These are phyloP conservation scores for Pythium pectinolyticum DNA, from an alignment of 352 stramenopile genomes.

Conservation along the genomic window DNA sequence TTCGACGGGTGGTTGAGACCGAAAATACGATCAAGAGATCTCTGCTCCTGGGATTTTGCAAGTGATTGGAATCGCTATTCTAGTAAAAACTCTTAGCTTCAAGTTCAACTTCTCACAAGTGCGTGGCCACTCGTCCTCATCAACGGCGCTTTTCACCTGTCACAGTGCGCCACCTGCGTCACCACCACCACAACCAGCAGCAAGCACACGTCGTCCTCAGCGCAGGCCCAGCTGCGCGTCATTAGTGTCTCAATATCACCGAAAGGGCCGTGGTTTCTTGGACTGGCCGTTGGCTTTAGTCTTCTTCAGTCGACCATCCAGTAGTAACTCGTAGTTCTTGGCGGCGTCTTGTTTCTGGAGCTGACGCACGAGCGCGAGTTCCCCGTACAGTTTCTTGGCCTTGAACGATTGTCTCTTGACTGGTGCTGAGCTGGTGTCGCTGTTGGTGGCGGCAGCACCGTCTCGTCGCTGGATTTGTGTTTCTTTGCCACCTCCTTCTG, in stretches of 20 bases:
- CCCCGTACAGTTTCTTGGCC: slow-evolving; percentile 22
- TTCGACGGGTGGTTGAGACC: background rate
- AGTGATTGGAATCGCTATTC: too few species aligned
- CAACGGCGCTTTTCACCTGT: too few species aligned
- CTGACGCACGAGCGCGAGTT: slow-evolving; percentile 15
- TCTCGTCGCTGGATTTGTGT: too few species aligned
- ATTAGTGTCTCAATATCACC: too few species aligned
- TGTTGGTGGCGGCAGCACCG: too few species aligned
- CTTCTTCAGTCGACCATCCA: background rate
- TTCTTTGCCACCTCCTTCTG: background rate
- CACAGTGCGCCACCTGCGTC: too few species aligned
- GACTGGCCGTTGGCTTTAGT: background rate
- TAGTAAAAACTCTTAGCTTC: too few species aligned
- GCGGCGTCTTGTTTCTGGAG: slow-evolving; percentile 9
- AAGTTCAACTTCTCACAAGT: too few species aligned
- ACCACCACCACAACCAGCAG: too few species aligned
- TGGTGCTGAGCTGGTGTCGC: background rate
- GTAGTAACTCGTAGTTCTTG: background rate
- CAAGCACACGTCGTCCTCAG: too few species aligned
- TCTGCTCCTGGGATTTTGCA: background rate
- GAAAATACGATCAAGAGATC: slow-evolving; percentile 5
- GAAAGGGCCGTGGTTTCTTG: slow-evolving; percentile 22
- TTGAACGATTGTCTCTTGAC: slow-evolving; percentile 14
- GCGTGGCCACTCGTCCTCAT: too few species aligned
- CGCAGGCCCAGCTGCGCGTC: too few species aligned